A percentile compares a stretch with the other conserved stretches of the same genome.
phyloP scores from a whole-genome alignment of 2,329 filamentous ascomycete genomes.

The Alternaria brassicicola region DNA sequence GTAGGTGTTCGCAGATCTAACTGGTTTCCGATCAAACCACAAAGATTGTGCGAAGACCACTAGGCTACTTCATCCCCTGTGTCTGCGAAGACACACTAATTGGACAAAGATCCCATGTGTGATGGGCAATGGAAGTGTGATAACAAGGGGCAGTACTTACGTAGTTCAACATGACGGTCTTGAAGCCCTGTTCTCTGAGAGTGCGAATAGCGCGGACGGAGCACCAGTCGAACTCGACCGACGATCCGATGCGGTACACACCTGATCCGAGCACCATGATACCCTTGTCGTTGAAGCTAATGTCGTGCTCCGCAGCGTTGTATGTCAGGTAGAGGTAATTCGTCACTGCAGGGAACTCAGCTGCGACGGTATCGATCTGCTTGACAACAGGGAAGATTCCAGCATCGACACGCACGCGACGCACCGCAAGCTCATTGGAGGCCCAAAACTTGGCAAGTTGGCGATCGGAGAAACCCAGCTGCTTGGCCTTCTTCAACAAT shows the following conservation, averaged over 20 bases:
- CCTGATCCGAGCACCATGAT: conserved; percentile 96
- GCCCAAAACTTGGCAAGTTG: conserved; percentile 94
- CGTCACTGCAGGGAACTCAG: conserved; percentile 91
- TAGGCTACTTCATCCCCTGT: no score
- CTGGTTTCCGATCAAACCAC: no score
- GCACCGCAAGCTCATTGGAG: conserved; percentile 90
- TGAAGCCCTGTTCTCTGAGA: conserved; percentile 79
- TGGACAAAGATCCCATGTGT: no score
- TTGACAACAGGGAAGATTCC: conserved; percentile 90
- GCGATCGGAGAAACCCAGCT: conserved; percentile 90
- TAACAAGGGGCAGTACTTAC: conserved; percentile 16
- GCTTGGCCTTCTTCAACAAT: conserved; percentile 82
- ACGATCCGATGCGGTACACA: conserved; percentile 96
- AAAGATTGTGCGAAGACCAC: no score
- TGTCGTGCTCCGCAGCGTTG: conserved; percentile 85
- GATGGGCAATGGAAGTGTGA: neutral
- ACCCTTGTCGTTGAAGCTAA: conserved; percentile 85
- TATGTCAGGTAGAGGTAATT: conserved; percentile 98
- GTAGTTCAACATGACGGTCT: conserved; percentile 91
- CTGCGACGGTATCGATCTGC: conserved; percentile 98
- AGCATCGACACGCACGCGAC: conserved; percentile 81
- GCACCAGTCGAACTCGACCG: conserved; percentile 99
- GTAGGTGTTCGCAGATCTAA: no score
- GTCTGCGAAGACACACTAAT: no score
- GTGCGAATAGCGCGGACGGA: conserved; percentile 94